Evolutionary conservation across 306 rosid genomes (phyloP), one percentile per base, ranked within the genome.

Genomic region (Bauhinia variegata): DNA sequence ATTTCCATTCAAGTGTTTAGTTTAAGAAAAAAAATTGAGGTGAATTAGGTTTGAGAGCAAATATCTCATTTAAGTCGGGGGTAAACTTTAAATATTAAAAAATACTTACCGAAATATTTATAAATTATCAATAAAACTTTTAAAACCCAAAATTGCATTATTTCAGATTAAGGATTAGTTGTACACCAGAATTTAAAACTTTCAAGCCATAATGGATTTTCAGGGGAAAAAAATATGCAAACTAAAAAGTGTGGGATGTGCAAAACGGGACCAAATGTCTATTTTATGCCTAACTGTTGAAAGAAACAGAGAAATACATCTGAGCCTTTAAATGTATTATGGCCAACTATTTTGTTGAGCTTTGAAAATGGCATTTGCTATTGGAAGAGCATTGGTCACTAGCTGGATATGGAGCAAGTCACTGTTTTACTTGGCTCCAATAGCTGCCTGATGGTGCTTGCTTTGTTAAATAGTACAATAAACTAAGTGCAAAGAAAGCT

Each of bases 361-460:
- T 57, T 7, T 1, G n/a, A 41, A 41, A 41, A 1, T 2, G 47
- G 47, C 47, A 41, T 41, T 41, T 41, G 47, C 11, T 41, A 14
- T 7, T n/a, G 51, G 48, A 31, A 15, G 47, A 41, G 47, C 12
- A 14, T 41, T 10, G 47, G 51, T 67, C 36, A 43, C 36, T 31
- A 30, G 62, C 63, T 61, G 69, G 37, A 61, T 66, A 50, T 65
- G 54, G 39, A 49, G 48, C 39, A 39, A 54, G 37, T 18, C 18
- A 23, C 19, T 8, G 46, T 56, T 68, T n/a, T 55, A 16, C 42
- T 39, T 18, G n/a, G 65, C 54, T 53, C 38, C 13, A 48, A 66
- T 70, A 42, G 63, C 68, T 67, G 70, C 55, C 75, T 16, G 53
- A 50, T 44, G 75, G 11, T 41, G 28, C 55, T 74, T 74, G 56